Conservation (phyloP, 1,284 basidiomycete genomes). For the Golubevia pallescens region DNA sequence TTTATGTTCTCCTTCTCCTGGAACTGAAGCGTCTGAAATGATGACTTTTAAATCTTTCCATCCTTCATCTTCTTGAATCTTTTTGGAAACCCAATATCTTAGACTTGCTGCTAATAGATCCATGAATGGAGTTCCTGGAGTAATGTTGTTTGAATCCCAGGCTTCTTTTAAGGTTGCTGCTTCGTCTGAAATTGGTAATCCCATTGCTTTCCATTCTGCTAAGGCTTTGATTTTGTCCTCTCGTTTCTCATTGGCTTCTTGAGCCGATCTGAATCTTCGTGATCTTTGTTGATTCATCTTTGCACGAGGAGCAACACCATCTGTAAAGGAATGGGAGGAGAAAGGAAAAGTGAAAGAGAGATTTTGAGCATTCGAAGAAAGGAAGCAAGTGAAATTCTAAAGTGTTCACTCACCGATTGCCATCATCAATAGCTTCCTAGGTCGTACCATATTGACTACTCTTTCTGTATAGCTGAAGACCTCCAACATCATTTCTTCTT, state of each 20-base stretch:
- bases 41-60: constrained; percentile 95
- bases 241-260: constrained; percentile 93
- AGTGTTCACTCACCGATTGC: constrained; percentile 77
- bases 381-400: constrained; percentile 9
- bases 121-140: constrained; percentile 98
- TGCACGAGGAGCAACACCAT: constrained; percentile 95
- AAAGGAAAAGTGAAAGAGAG: constrained; percentile 1
- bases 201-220: constrained; percentile 89
- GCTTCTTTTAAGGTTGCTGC: constrained; percentile 78
- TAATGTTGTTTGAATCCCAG: constrained; percentile 99
- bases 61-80: constrained; percentile 91
- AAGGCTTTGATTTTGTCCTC: constrained; percentile 81
- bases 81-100: constrained; percentile 94
- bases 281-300: constrained; percentile 99
- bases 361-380: background rate
- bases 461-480: constrained; percentile 96
- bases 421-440: constrained; percentile 94
- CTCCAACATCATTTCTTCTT: constrained; percentile 99
- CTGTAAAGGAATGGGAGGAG: constrained; percentile 65
- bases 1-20: constrained; percentile 99
- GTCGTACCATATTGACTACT: constrained; percentile 95
- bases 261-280: constrained; percentile 89
- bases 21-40: constrained; percentile 95
- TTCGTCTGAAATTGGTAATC: constrained; percentile 83
- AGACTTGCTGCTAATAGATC: constrained; percentile 83